A percentile compares a stretch with the other conserved stretches of the same genome.
Conservation (phyloP, 306 rosid species). For the Castanea mollissima region DNA sequence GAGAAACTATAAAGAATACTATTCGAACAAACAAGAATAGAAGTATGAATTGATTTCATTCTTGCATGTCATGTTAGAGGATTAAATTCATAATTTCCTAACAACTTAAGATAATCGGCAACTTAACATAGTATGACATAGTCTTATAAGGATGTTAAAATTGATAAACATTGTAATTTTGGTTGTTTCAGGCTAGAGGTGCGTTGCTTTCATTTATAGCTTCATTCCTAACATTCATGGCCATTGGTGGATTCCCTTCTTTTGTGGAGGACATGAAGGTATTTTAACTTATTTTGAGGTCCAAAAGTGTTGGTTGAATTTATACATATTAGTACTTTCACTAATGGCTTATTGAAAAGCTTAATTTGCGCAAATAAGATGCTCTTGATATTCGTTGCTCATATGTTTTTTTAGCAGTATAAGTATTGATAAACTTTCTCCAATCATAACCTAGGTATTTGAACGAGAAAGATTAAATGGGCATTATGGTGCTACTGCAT, state of each 20-base stretch:
- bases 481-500: constrained; percentile 58
- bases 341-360: no score
- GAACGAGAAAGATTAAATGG: constrained; percentile 70
- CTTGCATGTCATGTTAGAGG: neutral
- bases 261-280: constrained; percentile 78
- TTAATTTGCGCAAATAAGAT: no score
- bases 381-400: no score
- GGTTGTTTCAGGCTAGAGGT: constrained; percentile 56
- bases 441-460: constrained; percentile 42
- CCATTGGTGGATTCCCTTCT: constrained; percentile 81
- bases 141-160: neutral
- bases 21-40: neutral
- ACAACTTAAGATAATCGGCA: no score
- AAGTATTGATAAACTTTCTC: neutral
- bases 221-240: constrained; percentile 64
- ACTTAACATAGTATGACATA: neutral
- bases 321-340: no score
- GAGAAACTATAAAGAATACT: no score
- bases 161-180: constrained; percentile 4
- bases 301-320: no score
- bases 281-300: constrained; percentile 16
- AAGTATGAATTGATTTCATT: neutral
- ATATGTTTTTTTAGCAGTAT: neutral
- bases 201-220: constrained; percentile 48
- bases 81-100: no score